Conservation (phyloP, 352 stramenopile species). For the Phytophthora sansomeana region DNA sequence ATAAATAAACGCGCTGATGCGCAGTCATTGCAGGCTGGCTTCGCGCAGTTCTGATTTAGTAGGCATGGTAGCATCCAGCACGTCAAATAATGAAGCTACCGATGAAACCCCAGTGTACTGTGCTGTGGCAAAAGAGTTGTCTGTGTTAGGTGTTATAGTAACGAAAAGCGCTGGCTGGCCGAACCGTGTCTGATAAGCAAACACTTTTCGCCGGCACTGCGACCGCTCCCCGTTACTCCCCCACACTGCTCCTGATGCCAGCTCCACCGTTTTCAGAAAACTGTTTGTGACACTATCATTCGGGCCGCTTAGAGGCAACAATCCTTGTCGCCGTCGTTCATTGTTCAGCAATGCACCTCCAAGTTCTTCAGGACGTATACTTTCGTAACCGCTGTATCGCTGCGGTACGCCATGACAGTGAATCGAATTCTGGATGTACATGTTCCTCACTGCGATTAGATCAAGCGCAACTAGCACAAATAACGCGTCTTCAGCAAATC, state of each 20-base stretch:
- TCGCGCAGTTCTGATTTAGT: not conserved
- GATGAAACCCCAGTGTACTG: not conserved
- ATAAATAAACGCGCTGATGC: not conserved
- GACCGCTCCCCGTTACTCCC: not conserved
- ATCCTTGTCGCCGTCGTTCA: not conserved
- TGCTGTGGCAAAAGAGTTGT: not conserved
- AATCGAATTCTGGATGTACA: not conserved
- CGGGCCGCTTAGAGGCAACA: not conserved
- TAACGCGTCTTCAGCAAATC: not conserved
- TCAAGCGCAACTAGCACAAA: not conserved
- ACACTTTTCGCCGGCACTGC: not conserved
- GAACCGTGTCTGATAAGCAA: not conserved
- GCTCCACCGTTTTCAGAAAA: not conserved
- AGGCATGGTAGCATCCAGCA: not conserved
- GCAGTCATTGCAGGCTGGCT: constrained; percentile 1
- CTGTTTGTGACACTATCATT: not conserved
- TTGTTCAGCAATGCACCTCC: not conserved
- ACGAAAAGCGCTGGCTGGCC: not conserved
- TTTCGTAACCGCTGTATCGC: not conserved
- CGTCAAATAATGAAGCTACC: not conserved
- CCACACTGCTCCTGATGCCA: not conserved
- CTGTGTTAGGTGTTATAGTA: not conserved
- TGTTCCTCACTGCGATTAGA: not conserved
- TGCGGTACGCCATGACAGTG: not conserved
- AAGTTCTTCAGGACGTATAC: not conserved